phyloP scores from a whole-genome alignment of 1,284 basidiomycete genomes.

The Leccinum fallax region DNA sequence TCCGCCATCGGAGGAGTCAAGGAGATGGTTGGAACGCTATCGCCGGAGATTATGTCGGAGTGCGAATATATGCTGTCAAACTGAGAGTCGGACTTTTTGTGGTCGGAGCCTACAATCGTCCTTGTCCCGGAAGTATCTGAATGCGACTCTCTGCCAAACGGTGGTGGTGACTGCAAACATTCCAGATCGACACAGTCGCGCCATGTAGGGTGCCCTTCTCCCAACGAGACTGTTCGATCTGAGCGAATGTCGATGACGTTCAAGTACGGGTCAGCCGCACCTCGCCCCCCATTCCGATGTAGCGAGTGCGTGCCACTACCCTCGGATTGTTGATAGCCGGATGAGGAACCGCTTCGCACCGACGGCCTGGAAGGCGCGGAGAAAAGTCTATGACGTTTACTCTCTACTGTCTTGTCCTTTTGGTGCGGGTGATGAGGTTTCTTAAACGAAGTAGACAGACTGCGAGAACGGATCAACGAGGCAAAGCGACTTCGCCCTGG shows the following conservation, averaged over 20 bases:
- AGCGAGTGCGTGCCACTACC: not conserved
- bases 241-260: conserved; percentile 31
- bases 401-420: conserved; percentile 9
- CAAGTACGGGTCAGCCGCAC: not conserved
- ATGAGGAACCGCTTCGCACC: not conserved
- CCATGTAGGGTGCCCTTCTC: not conserved
- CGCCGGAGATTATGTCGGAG: conserved; percentile 17
- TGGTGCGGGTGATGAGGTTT: conserved; percentile 10
- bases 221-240: not conserved
- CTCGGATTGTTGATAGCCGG: not conserved
- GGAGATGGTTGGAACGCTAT: not conserved
- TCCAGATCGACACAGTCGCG: not conserved
- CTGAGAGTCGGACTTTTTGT: conserved; percentile 7
- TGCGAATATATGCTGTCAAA: conserved; percentile 2
- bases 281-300: not conserved
- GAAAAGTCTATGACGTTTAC: conserved; percentile 18
- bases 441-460: conserved; percentile 10
- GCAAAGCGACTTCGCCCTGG: conserved; percentile 13
- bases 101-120: conserved; percentile 21
- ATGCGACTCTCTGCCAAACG: conserved; percentile 4
- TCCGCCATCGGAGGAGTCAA: conserved; percentile 13
- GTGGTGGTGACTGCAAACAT: conserved; percentile 9
- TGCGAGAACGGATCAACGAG: conserved; percentile 21
- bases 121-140: conserved; percentile 31
- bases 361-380: conserved; percentile 17